These are phyloP conservation scores for Eucalyptus erythrocorys DNA, from an alignment of 345 rosid genomes.

Conservation along the genomic window DNA sequence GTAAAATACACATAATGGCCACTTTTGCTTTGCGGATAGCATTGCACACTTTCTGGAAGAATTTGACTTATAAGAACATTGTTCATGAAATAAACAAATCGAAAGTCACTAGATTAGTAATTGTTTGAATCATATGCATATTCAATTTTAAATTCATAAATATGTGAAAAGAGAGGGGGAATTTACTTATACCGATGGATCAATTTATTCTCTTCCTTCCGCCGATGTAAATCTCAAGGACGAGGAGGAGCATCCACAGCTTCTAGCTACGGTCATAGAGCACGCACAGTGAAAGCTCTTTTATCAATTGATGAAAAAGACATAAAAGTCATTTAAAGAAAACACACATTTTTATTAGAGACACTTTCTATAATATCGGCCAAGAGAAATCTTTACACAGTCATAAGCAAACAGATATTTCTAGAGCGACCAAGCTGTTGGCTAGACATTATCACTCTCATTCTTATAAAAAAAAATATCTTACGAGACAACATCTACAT, in stretches of 20 bases:
- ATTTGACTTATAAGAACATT: too few species aligned
- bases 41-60: neutral
- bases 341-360: neutral
- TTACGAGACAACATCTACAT: too few species aligned
- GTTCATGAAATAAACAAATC: neutral
- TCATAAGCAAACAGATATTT: neutral
- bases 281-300: fast-evolving
- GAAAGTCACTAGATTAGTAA: fast-evolving
- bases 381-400: neutral
- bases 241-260: neutral
- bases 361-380: neutral
- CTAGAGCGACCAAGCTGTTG: neutral
- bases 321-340: neutral
- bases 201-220: neutral
- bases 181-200: neutral
- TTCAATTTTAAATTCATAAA: neutral
- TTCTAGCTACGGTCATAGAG: too few species aligned
- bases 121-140: too few species aligned
- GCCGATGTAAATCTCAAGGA: neutral
- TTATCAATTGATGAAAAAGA: neutral
- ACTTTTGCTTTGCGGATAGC: neutral
- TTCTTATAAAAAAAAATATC: neutral
- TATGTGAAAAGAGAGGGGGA: neutral
- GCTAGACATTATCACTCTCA: neutral
- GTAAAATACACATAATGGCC: neutral